These are phyloP conservation scores for Tagetes patula DNA, from an alignment of 129 eudicot species.

Conservation along the genomic window DNA sequence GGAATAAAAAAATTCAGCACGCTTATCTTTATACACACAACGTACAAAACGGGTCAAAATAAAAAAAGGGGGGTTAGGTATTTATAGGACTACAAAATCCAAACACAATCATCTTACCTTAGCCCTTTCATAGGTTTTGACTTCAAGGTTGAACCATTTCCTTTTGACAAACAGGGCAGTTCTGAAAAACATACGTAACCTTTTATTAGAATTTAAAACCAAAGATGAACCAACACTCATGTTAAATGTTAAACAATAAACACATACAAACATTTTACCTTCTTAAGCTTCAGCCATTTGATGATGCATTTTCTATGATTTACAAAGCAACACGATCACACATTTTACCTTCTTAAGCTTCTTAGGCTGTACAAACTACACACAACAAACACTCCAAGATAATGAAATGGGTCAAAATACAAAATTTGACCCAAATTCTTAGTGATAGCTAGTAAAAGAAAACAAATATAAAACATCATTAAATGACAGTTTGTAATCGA, in stretches of 20 bases:
- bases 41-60: too few relatives aligned
- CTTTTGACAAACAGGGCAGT: constrained; percentile 66
- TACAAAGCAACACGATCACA: constrained; percentile 49
- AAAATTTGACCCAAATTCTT: too few relatives aligned
- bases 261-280: constrained; percentile 36
- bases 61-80: too few relatives aligned
- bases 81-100: background rate
- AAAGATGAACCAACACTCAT: background rate
- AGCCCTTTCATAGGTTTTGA: constrained; percentile 19
- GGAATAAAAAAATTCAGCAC: too few relatives aligned
- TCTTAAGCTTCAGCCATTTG: constrained; percentile 56
- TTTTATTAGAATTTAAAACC: background rate
- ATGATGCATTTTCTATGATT: constrained; percentile 66
- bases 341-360: too few relatives aligned
- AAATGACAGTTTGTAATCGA: too few relatives aligned
- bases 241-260: background rate
- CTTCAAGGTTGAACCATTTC: constrained; percentile 45
- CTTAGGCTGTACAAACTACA: too few relatives aligned
- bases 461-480: too few relatives aligned
- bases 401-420: too few relatives aligned
- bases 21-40: too few relatives aligned
- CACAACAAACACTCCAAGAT: too few relatives aligned
- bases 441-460: too few relatives aligned
- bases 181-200: constrained; percentile 45
- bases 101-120: background rate